Evolutionary conservation across 371 early-diverging fungal genomes (phyloP).

Genomic region (Funneliformis caledonium): DNA sequence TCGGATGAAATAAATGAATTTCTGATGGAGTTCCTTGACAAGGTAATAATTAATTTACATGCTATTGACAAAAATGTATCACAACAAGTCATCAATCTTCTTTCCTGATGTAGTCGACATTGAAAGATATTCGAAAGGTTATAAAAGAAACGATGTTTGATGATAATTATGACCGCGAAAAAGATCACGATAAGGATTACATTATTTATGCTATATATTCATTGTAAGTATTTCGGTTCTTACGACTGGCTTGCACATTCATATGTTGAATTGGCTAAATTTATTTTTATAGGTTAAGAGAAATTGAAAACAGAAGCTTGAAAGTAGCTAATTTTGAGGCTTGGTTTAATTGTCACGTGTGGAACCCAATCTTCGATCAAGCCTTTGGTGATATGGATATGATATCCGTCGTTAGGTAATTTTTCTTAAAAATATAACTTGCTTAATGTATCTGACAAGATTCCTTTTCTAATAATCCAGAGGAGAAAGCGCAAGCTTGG

Average conservation of each 20-base stretch:
- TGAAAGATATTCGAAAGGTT: conserved; percentile 22
- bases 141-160: conserved; percentile 24
- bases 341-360: conserved; percentile 40
- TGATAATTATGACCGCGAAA: conserved; percentile 26
- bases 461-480: not conserved
- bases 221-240: conserved; percentile 21
- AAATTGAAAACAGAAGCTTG: no score
- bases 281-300: no score
- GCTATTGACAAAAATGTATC: conserved; percentile 7
- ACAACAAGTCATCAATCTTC: conserved; percentile 4
- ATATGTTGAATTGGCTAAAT: not conserved
- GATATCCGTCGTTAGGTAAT: conserved; percentile 39
- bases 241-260: not conserved
- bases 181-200: conserved; percentile 27
- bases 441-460: not conserved
- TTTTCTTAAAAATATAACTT: not conserved
- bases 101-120: conserved; percentile 17
- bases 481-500: conserved; percentile 35
- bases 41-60: conserved; percentile 30
- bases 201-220: conserved; percentile 32
- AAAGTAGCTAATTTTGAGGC: no score
- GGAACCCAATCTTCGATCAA: conserved; percentile 38
- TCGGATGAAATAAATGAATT: conserved; percentile 4
- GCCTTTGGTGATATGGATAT: conserved; percentile 24
- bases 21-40: conserved; percentile 7